Conservation (phyloP, 2,329 filamentous ascomycete species). For the Penicillium janthinellum region DNA sequence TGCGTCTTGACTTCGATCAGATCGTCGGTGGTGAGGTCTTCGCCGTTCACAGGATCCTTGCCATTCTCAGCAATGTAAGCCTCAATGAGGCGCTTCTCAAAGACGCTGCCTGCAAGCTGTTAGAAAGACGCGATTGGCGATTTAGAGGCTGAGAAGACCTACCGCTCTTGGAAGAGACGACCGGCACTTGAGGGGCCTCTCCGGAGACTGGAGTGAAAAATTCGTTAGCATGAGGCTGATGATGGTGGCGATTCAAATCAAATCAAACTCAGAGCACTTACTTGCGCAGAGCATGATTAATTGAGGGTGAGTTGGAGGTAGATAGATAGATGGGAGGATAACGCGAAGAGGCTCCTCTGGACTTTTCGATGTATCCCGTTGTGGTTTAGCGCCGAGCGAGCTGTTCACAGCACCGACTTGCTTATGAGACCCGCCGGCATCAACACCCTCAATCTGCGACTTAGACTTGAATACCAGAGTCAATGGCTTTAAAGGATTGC, state of each 20-base stretch:
- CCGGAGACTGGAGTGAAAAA: conserved; percentile 72
- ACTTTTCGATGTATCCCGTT: conserved; percentile 39
- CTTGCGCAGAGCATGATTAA: conserved; percentile 64
- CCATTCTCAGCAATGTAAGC: conserved; percentile 92
- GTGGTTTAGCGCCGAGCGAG: conserved; percentile 36
- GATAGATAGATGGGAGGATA: conserved; percentile 27
- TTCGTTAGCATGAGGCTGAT: conserved; percentile 19
- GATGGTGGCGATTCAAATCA: conserved; percentile 14
- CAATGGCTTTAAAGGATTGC: conserved; percentile 6
- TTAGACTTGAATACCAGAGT: neutral
- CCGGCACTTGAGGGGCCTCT: conserved; percentile 91
- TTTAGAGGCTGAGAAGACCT: conserved; percentile 41
- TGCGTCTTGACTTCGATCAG: conserved; percentile 83
- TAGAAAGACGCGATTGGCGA: conserved; percentile 28
- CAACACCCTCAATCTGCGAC: neutral
- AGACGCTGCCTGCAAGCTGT: conserved; percentile 70
- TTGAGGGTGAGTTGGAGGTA: conserved; percentile 21
- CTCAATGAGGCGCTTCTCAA: conserved; percentile 93
- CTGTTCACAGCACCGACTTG: conserved; percentile 23
- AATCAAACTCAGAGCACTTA: conserved; percentile 45
- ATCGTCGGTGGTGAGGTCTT: conserved; percentile 80
- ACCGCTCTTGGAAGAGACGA: conserved; percentile 94
- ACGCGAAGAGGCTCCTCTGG: conserved; percentile 39
- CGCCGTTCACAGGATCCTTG: conserved; percentile 86
- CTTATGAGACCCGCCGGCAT: neutral